phyloP scores from a whole-genome alignment of 768 basidiomycete genomes.

The Suillus sp. region DNA sequence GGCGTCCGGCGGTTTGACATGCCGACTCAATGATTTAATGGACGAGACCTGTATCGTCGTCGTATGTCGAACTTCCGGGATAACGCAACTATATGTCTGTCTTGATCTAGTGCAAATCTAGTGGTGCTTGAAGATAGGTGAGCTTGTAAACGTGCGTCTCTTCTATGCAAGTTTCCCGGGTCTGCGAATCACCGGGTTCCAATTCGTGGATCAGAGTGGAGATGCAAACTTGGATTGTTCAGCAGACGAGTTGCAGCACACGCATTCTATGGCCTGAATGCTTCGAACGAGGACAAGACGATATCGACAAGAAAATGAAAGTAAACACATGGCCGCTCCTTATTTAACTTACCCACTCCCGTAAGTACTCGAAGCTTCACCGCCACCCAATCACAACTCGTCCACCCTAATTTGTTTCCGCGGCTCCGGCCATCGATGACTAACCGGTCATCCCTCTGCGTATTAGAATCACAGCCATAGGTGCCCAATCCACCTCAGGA shows the following conservation, averaged over 20 bases:
- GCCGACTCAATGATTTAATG: too few relatives aligned
- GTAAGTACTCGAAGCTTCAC: neutral
- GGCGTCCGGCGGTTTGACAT: slow-evolving; percentile 28
- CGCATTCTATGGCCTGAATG: neutral
- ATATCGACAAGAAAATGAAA: neutral
- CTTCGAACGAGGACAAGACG: slow-evolving; percentile 2
- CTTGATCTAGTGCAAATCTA: slow-evolving; percentile 2
- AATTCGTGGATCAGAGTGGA: too few relatives aligned
- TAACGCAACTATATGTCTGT: too few relatives aligned
- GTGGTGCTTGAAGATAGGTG: slow-evolving; percentile 3
- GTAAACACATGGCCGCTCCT: neutral
- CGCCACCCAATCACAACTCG: neutral
- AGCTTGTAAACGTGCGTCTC: neutral
- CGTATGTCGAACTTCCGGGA: neutral
- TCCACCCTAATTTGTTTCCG: neutral
- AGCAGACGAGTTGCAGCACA: neutral
- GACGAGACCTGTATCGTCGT: too few relatives aligned
- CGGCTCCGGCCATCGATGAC: neutral
- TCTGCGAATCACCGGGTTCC: neutral
- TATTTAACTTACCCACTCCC: slow-evolving; percentile 1
- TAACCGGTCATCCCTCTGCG: neutral
- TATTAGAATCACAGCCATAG: neutral
- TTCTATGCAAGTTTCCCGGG: neutral
- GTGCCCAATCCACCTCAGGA: neutral
- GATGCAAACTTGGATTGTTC: too few relatives aligned